Evolutionary conservation across 805 yeast genomes (phyloP).

Genomic region (Babjeviella inositovora): DNA sequence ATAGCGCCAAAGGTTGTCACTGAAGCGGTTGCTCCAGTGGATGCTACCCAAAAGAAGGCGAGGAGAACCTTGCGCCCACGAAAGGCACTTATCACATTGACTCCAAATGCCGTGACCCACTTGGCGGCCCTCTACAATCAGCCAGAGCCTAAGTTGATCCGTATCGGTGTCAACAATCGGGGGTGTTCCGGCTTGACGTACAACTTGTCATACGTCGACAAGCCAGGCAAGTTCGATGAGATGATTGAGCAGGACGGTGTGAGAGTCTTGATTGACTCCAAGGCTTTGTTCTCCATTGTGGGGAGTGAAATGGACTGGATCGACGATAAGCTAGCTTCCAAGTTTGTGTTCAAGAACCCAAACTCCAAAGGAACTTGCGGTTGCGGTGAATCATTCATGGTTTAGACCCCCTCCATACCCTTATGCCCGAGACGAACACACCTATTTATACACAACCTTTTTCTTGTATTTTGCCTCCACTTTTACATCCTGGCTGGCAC

Average conservation of each 20-base stretch:
- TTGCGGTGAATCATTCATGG: slow-evolving; percentile 98
- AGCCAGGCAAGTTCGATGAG: slow-evolving; percentile 94
- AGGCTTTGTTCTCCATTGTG: slow-evolving; percentile 87
- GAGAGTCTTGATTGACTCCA: slow-evolving; percentile 83
- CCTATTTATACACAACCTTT: no score
- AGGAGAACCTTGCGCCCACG: slow-evolving; percentile 70
- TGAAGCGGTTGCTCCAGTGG: slow-evolving; percentile 2
- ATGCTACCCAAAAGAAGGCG: slow-evolving; percentile 5
- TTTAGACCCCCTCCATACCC: no score
- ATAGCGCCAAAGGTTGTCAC: slow-evolving; percentile 3
- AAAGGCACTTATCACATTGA: slow-evolving; percentile 75
- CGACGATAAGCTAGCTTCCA: slow-evolving; percentile 77
- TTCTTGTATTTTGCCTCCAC: background rate
- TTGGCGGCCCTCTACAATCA: slow-evolving; percentile 48
- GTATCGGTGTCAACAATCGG: slow-evolving; percentile 89
- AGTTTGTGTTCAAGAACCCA: slow-evolving; percentile 89
- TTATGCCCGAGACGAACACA: no score
- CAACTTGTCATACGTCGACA: slow-evolving; percentile 75
- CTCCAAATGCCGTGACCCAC: slow-evolving; percentile 65
- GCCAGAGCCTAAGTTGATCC: slow-evolving; percentile 78
- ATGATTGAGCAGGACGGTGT: slow-evolving; percentile 88
- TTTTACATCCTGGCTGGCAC: slow-evolving; percentile 2
- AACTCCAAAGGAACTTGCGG: slow-evolving; percentile 98
- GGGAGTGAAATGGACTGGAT: slow-evolving; percentile 99
- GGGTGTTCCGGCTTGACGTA: slow-evolving; percentile 96